Evolutionary conservation across 2,329 filamentous ascomycete genomes (phyloP).

Genomic region (Pyrenophora tritici-repentis): DNA sequence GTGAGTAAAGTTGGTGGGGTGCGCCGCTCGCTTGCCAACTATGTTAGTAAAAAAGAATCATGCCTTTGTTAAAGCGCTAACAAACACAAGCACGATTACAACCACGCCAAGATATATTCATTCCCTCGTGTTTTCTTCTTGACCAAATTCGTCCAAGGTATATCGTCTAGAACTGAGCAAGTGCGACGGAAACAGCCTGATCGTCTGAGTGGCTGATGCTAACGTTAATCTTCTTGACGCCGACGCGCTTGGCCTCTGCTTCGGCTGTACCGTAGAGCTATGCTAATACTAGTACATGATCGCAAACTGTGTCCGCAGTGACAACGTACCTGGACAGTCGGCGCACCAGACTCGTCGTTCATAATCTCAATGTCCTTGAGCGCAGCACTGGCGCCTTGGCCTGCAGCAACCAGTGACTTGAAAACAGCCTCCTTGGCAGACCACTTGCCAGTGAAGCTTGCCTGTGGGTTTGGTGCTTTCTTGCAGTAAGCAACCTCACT

Average conservation of each 20-base stretch:
- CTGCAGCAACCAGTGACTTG: conserved; percentile 87
- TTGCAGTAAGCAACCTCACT: conserved; percentile 86
- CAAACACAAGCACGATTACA: too few relatives aligned
- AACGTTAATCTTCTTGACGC: conserved; percentile 85
- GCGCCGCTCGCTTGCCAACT: too few relatives aligned
- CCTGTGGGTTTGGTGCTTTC: conserved; percentile 76
- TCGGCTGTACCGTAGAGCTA: conserved; percentile 88
- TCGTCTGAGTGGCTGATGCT: conserved; percentile 95
- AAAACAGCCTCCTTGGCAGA: conserved; percentile 98
- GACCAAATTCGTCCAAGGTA: too few relatives aligned
- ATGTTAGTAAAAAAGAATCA: too few relatives aligned
- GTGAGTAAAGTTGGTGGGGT: too few relatives aligned
- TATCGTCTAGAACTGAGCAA: conserved; percentile 75
- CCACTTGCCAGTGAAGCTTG: conserved; percentile 94
- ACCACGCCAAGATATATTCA: too few relatives aligned
- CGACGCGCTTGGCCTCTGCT: conserved; percentile 79
- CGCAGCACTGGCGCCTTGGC: conserved; percentile 85
- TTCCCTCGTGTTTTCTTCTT: too few relatives aligned
- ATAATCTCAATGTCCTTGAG: conserved; percentile 94
- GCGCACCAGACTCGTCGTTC: conserved; percentile 79
- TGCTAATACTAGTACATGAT: conserved; percentile 18
- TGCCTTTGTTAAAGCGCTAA: too few relatives aligned
- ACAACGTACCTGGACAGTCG: conserved; percentile 77
- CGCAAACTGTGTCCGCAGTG: too few relatives aligned
- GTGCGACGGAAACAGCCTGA: conserved; percentile 92